Evolutionary conservation across 768 basidiomycete species (phyloP).

Genomic region (Mycena haematopus): DNA sequence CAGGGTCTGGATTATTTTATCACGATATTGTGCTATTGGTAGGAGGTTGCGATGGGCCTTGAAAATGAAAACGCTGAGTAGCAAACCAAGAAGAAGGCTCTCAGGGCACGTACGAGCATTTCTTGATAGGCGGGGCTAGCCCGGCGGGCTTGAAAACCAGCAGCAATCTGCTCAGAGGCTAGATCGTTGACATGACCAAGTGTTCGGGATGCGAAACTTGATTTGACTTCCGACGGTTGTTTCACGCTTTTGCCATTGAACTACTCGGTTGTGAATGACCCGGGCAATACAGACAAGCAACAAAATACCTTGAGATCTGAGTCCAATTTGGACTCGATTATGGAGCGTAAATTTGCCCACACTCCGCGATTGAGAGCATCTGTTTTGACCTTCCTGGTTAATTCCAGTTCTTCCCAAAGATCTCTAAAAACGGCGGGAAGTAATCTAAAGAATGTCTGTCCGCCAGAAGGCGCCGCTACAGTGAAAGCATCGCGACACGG

Average conservation of each 20-base stretch:
- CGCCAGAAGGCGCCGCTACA: constrained; percentile 50
- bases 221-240: constrained; percentile 24
- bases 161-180: constrained; percentile 58
- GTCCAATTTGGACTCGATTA: constrained; percentile 69
- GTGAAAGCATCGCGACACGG: constrained; percentile 69
- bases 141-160: constrained; percentile 67
- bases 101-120: constrained; percentile 74
- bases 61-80: constrained; percentile 7
- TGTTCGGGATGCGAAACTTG: constrained; percentile 6
- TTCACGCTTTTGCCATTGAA: constrained; percentile 34
- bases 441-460: constrained; percentile 72
- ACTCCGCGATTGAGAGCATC: constrained; percentile 68
- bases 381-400: constrained; percentile 60
- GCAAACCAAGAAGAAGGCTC: background rate
- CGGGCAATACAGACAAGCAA: background rate
- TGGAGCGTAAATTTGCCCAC: constrained; percentile 72
- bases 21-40: constrained; percentile 86
- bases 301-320: constrained; percentile 47
- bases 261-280: constrained; percentile 20
- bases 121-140: constrained; percentile 74
- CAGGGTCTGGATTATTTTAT: constrained; percentile 72
- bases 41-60: constrained; percentile 78
- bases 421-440: constrained; percentile 87
- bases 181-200: constrained; percentile 30
- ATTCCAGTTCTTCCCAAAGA: constrained; percentile 91